Conservation (phyloP, 2,329 filamentous ascomycete genomes). For the Apiospora saccharicola region DNA sequence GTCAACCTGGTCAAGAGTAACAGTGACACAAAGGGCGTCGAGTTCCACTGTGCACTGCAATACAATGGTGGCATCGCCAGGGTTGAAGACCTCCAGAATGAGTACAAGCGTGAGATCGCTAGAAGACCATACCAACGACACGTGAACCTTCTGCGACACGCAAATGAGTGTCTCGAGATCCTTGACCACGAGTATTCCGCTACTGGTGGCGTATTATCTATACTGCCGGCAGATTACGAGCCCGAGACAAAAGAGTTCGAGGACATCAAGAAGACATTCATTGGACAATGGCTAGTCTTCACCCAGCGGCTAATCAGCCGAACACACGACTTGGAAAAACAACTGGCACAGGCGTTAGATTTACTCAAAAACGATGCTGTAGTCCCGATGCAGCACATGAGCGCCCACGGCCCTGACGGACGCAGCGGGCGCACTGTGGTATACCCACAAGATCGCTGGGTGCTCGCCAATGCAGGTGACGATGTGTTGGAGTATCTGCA, state of each 20-base stretch:
- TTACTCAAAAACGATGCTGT: constrained; percentile 57
- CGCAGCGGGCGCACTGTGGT: constrained; percentile 61
- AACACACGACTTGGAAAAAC: constrained; percentile 64
- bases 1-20: constrained; percentile 53
- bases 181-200: constrained; percentile 65
- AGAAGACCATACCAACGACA: constrained; percentile 54
- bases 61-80: constrained; percentile 28
- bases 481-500: constrained; percentile 58
- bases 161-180: constrained; percentile 65
- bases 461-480: constrained; percentile 62
- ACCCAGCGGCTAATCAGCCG: constrained; percentile 61
- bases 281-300: constrained; percentile 65
- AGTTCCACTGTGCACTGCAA: constrained; percentile 56
- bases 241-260: constrained; percentile 46
- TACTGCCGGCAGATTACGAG: constrained; percentile 55
- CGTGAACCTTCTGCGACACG: constrained; percentile 60
- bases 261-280: constrained; percentile 56
- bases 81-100: constrained; percentile 26
- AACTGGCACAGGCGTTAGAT: constrained; percentile 59
- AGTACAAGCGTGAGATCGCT: constrained; percentile 30
- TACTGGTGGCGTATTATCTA: constrained; percentile 62
- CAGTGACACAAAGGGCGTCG: constrained; percentile 49
- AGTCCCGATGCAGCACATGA: constrained; percentile 60
- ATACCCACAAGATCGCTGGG: constrained; percentile 62
- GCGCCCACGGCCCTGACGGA: constrained; percentile 58